Conservation (phyloP, 192 early-diverging fungal genomes). For the Rhizophlyctis rosea region DNA sequence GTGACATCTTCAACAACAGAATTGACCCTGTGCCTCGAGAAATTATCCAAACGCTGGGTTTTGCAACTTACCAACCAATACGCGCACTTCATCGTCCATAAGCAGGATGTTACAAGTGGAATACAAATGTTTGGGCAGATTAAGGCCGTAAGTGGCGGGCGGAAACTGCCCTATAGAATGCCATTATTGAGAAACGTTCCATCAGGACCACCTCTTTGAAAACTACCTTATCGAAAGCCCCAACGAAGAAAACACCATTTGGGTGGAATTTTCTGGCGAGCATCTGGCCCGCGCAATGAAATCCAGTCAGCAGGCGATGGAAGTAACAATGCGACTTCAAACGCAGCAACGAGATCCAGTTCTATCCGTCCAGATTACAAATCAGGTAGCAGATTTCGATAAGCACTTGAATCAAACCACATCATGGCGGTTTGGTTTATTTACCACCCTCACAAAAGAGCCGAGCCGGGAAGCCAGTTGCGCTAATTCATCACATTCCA, state of each 20-base stretch:
- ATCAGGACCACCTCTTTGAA: slow-evolving; percentile 60
- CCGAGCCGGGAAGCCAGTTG: slow-evolving; percentile 34
- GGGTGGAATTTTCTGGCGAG: slow-evolving; percentile 64
- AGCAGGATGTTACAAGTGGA: slow-evolving; percentile 45
- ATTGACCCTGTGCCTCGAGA: slow-evolving; percentile 63
- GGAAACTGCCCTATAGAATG: slow-evolving; percentile 67
- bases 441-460: slow-evolving; percentile 30
- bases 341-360: slow-evolving; percentile 57
- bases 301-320: slow-evolving; percentile 52
- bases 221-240: slow-evolving; percentile 67
- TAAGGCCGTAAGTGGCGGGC: slow-evolving; percentile 29
- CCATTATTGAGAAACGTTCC: slow-evolving; percentile 41
- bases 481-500: slow-evolving; percentile 60
- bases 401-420: background rate
- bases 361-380: slow-evolving; percentile 49
- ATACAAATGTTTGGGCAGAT: slow-evolving; percentile 62
- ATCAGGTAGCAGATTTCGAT: slow-evolving; percentile 16
- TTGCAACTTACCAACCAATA: slow-evolving; percentile 62
- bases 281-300: slow-evolving; percentile 62
- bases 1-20: slow-evolving; percentile 30
- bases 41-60: slow-evolving; percentile 64
- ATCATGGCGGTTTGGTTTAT: background rate
- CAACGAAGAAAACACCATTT: slow-evolving; percentile 65
- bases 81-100: slow-evolving; percentile 65
- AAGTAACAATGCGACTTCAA: slow-evolving; percentile 58